A percentile compares a stretch with the other conserved stretches of the same genome.
Conservation (phyloP, 257 asterid species). For the Primulina huaijiensis region DNA sequence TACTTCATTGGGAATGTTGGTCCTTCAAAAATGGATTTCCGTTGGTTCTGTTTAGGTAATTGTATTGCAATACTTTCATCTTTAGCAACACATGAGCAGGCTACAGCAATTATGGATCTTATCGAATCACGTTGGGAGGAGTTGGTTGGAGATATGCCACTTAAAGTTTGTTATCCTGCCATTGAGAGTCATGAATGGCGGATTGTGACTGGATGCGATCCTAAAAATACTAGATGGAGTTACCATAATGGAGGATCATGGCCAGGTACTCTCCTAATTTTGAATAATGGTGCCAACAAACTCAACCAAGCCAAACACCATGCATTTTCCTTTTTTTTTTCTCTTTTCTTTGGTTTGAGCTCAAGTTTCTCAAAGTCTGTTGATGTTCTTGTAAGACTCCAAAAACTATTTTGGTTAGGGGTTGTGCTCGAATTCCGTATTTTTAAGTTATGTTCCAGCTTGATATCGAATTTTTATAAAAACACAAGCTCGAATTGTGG, state of each 20-base stretch:
- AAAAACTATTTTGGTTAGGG: too few species aligned
- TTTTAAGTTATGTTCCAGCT: neutral
- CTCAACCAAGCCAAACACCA: neutral
- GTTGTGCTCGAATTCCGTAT: neutral
- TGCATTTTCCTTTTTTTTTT: neutral
- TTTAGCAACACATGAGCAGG: conserved; percentile 58
- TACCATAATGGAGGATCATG: conserved; percentile 75
- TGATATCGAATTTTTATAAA: too few species aligned
- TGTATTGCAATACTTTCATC: conserved; percentile 66
- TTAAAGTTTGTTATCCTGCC: conserved; percentile 78
- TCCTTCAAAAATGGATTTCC: conserved; percentile 68
- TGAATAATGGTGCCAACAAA: neutral
- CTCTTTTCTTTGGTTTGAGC: neutral
- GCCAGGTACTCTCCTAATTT: conserved; percentile 44
- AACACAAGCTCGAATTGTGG: neutral
- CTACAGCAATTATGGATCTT: conserved; percentile 63
- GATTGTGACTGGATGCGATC: conserved; percentile 61
- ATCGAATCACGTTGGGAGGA: conserved; percentile 70
- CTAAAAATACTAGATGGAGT: conserved; percentile 73
- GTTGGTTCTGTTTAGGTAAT: conserved; percentile 71
- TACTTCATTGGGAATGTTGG: conserved; percentile 69
- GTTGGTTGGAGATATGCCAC: conserved; percentile 71
- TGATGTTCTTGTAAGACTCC: neutral
- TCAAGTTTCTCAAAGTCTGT: neutral
- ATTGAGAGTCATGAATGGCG: conserved; percentile 68